These are phyloP conservation scores for Leccinum brunneo-olivaceum DNA, from an alignment of 1,284 basidiomycete species.

Conservation along the genomic window DNA sequence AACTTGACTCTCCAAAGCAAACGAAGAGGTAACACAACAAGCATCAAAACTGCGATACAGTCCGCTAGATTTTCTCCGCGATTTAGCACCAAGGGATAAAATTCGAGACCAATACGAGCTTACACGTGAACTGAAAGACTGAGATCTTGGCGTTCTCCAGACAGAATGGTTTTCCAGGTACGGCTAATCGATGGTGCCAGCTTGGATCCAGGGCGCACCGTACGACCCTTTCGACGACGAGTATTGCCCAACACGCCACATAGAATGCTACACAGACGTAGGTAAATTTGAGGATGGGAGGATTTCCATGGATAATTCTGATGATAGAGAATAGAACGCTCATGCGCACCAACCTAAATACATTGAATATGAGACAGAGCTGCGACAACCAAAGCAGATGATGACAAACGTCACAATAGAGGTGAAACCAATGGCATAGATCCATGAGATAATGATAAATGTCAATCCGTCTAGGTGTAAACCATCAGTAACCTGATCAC, in stretches of 20 bases:
- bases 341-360: conserved; percentile 14
- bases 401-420: conserved; percentile 10
- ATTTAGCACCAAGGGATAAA: too few species aligned
- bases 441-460: conserved; percentile 5
- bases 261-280: conserved; percentile 9
- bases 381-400: neutral
- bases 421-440: conserved; percentile 9
- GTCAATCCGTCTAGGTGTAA: conserved; percentile 4
- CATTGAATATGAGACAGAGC: neutral
- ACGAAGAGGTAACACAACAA: neutral
- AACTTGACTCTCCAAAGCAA: conserved; percentile 12
- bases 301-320: conserved; percentile 8
- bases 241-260: conserved; percentile 10
- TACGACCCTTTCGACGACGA: conserved; percentile 7
- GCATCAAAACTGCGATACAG: neutral
- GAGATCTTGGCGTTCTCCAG: neutral
- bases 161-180: conserved; percentile 4
- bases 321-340: conserved; percentile 19
- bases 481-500: neutral
- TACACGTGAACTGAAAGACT: conserved; percentile 12
- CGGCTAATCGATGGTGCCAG: conserved; percentile 11
- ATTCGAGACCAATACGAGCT: neutral
- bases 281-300: conserved; percentile 12
- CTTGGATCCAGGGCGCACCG: conserved; percentile 10
- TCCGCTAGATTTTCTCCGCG: neutral